A percentile compares a stretch with the other conserved stretches of the same genome.
Evolutionary conservation across 108 stramenopile species (phyloP).

Genomic region (Craspedostauros australis): DNA sequence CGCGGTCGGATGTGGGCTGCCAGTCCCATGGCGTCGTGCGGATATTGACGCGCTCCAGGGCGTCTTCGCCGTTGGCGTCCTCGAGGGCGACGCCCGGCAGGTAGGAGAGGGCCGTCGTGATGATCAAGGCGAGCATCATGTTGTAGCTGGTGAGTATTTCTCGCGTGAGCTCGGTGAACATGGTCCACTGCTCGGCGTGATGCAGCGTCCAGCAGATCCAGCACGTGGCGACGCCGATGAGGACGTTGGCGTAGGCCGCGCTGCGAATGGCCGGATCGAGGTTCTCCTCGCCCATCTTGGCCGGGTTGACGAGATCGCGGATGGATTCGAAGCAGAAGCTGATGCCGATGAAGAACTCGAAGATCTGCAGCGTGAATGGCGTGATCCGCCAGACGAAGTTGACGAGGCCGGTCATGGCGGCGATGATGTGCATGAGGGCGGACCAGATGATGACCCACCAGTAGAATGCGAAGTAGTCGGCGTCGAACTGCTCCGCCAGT

Average conservation of each 20-base stretch:
- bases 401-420: slow-evolving; percentile 34
- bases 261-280: slow-evolving; percentile 4
- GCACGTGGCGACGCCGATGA: slow-evolving; percentile 32
- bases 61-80: slow-evolving; percentile 8
- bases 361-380: slow-evolving; percentile 58
- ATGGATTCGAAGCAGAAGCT: slow-evolving; percentile 36
- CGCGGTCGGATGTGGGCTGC: slow-evolving; percentile 39
- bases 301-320: slow-evolving; percentile 31
- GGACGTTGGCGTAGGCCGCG: slow-evolving; percentile 21
- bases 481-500: slow-evolving; percentile 32
- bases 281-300: slow-evolving; percentile 13
- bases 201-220: slow-evolving; percentile 35
- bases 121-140: slow-evolving; percentile 34
- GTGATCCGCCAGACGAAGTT: slow-evolving; percentile 46
- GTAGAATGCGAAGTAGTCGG: slow-evolving; percentile 55
- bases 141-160: slow-evolving; percentile 42
- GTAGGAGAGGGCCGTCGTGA: slow-evolving; percentile 37
- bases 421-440: slow-evolving; percentile 28
- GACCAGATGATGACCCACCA: slow-evolving; percentile 57
- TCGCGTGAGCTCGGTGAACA: slow-evolving; percentile 22
- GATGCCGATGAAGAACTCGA: slow-evolving; percentile 53
- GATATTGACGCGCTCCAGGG: slow-evolving; percentile 25
- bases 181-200: slow-evolving; percentile 40
- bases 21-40: slow-evolving; percentile 37
- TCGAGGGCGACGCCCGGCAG: slow-evolving; percentile 44